phyloP scores from a whole-genome alignment of 805 yeast genomes.

The Myxozyma neotropica region DNA sequence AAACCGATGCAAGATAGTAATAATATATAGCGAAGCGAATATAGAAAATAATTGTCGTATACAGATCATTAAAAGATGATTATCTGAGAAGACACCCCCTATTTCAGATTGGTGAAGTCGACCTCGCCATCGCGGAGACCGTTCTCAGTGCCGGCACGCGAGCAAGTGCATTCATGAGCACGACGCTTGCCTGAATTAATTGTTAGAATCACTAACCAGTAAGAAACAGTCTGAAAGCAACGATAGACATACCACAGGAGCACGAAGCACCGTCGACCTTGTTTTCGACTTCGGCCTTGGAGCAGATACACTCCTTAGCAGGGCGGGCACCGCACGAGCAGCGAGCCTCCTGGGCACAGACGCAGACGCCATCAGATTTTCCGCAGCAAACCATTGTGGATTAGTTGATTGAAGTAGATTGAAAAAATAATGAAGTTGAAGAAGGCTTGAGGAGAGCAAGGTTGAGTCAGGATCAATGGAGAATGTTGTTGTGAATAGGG shows the following conservation, averaged over 20 bases:
- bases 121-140: conserved; percentile 57
- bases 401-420: not conserved
- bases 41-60: not conserved
- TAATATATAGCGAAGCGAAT: not conserved
- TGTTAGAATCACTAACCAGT: not conserved
- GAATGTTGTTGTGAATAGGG: not conserved
- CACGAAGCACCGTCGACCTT: conserved; percentile 50
- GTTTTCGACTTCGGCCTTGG: conserved; percentile 56
- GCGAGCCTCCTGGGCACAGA: conserved; percentile 63
- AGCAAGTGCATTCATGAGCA: conserved; percentile 59
- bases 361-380: conserved; percentile 51
- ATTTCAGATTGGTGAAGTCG: conserved; percentile 54
- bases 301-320: conserved; percentile 60
- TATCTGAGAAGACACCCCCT: conserved; percentile 8
- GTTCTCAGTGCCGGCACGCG: conserved; percentile 45
- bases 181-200: conserved; percentile 45
- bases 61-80: not conserved
- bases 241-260: conserved; percentile 51
- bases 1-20: not conserved
- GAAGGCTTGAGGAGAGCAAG: not conserved
- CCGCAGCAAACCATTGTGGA: conserved; percentile 48
- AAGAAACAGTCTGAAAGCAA: not conserved
- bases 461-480: not conserved
- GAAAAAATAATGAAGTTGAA: not conserved
- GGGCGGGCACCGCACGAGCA: conserved; percentile 66